Conservation (phyloP, 257 asterid genomes). For the Solanum rostratum region DNA sequence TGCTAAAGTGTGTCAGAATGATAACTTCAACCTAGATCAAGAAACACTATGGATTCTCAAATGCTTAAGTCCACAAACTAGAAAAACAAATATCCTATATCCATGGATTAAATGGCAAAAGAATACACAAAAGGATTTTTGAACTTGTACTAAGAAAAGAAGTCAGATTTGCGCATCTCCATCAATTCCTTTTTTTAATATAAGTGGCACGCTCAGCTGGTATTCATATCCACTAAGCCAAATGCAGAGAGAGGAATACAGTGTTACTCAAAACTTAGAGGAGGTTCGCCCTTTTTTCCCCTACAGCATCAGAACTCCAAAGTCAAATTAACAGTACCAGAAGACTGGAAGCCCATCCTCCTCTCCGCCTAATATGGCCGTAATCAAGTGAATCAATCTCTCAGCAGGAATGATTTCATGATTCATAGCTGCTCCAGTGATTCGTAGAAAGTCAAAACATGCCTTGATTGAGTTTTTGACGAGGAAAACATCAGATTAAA, state of each 20-base stretch:
- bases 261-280: background rate
- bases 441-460: slow-evolving; percentile 76
- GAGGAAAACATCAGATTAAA: background rate
- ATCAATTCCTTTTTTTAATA: background rate
- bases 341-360: slow-evolving; percentile 41
- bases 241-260: background rate
- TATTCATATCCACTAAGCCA: background rate
- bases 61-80: background rate
- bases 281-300: background rate
- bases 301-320: background rate
- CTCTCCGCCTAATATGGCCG: slow-evolving; percentile 45
- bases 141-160: background rate
- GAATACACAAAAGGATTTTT: background rate
- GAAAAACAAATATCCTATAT: background rate
- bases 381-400: slow-evolving; percentile 47
- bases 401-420: slow-evolving; percentile 54
- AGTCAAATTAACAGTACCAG: slow-evolving; percentile 36
- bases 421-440: slow-evolving; percentile 55
- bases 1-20: background rate
- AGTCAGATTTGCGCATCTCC: background rate
- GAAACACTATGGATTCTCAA: background rate
- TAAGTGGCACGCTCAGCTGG: background rate
- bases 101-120: background rate
- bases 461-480: slow-evolving; percentile 47
- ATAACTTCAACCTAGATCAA: background rate